Conservation (phyloP, 306 rosid genomes). For the Abrus pulchellus region DNA sequence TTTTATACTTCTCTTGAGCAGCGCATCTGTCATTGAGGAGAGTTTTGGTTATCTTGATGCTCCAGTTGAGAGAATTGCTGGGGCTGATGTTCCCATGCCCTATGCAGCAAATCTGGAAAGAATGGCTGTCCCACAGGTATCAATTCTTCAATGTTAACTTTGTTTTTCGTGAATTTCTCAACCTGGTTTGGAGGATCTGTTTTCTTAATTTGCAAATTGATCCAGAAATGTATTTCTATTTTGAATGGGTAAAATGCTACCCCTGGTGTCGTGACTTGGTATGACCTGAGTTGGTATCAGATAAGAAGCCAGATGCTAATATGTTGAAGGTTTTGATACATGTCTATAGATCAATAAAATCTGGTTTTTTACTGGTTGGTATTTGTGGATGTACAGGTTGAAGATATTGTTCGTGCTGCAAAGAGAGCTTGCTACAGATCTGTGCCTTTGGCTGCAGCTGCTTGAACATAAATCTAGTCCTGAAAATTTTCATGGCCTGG, state of each 20-base stretch:
- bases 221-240: slow-evolving; percentile 12
- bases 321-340: slow-evolving; percentile 32
- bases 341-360: slow-evolving; percentile 22
- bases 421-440: slow-evolving; percentile 94
- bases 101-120: slow-evolving; percentile 98
- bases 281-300: slow-evolving; percentile 12
- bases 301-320: neutral
- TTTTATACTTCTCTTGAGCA: slow-evolving; percentile 54
- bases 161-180: slow-evolving; percentile 7
- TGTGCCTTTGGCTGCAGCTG: slow-evolving; percentile 75
- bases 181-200: neutral
- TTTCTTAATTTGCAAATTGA: slow-evolving; percentile 20
- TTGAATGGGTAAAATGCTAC: slow-evolving; percentile 23
- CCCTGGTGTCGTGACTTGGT: slow-evolving; percentile 1
- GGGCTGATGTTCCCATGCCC: slow-evolving; percentile 99
- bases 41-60: slow-evolving; percentile 98
- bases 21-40: slow-evolving; percentile 93
- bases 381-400: slow-evolving; percentile 66
- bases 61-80: slow-evolving; percentile 92
- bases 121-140: slow-evolving; percentile 96
- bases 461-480: slow-evolving; percentile 52
- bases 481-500: slow-evolving; percentile 47
- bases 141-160: slow-evolving; percentile 25
- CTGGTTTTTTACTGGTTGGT: slow-evolving; percentile 36
- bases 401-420: slow-evolving; percentile 96